These are phyloP conservation scores for Claviceps africana DNA, from an alignment of 2,329 filamentous ascomycete genomes.

Conservation along the genomic window DNA sequence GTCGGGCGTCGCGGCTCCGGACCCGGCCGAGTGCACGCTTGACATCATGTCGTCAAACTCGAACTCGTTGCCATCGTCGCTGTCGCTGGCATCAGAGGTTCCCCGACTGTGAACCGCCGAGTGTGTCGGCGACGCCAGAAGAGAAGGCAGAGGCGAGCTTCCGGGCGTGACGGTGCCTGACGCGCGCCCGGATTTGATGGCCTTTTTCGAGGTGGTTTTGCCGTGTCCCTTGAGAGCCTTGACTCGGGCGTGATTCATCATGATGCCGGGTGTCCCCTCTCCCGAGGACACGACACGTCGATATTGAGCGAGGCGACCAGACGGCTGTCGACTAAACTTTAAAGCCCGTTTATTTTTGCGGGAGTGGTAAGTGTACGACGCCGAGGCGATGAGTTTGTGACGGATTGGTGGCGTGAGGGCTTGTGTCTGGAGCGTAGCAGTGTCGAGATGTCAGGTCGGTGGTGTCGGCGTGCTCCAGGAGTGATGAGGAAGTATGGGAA, in stretches of 20 bases:
- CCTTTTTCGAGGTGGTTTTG: slow-evolving; percentile 60
- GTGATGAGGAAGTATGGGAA: neutral
- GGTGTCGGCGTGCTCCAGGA: neutral
- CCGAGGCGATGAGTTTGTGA: neutral
- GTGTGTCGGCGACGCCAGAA: slow-evolving; percentile 40
- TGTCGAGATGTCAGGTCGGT: slow-evolving; percentile 1
- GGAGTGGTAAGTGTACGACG: neutral
- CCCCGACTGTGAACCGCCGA: slow-evolving; percentile 49
- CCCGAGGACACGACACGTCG: neutral
- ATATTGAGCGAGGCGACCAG: neutral
- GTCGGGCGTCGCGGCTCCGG: slow-evolving; percentile 41
- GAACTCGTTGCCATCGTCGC: slow-evolving; percentile 29
- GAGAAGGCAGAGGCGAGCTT: slow-evolving; percentile 44
- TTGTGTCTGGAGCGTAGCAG: neutral
- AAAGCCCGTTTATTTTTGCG: too few species aligned
- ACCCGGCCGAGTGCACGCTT: slow-evolving; percentile 27
- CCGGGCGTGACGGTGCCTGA: slow-evolving; percentile 43
- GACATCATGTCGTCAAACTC: slow-evolving; percentile 30
- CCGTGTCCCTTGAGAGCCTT: slow-evolving; percentile 55
- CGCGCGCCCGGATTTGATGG: slow-evolving; percentile 42
- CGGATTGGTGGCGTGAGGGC: too few species aligned
- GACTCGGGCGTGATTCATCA: slow-evolving; percentile 51
- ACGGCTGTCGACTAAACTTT: neutral
- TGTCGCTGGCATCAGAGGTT: slow-evolving; percentile 46
- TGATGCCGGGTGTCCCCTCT: neutral